Evolutionary conservation across 805 yeast genomes (phyloP).

Genomic region (Pichia membranifaciens): DNA sequence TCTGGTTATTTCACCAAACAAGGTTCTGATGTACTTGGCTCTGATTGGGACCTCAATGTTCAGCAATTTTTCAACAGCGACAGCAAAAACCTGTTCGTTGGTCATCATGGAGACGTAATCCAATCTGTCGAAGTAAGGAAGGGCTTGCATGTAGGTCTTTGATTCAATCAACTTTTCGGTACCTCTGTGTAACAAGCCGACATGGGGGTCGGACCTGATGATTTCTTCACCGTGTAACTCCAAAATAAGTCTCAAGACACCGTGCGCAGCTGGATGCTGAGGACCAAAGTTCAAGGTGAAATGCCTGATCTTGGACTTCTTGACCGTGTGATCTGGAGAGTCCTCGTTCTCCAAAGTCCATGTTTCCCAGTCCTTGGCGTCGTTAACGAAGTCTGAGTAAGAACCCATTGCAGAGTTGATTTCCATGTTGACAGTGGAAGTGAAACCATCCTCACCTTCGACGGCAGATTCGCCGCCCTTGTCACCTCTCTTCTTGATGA

Average conservation of each 20-base stretch:
- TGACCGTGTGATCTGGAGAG: conserved; percentile 32
- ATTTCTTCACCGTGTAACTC: conserved; percentile 88
- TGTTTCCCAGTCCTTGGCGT: conserved; percentile 31
- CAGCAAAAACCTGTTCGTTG: conserved; percentile 76
- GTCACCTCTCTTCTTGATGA: conserved; percentile 27
- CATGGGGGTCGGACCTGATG: conserved; percentile 82
- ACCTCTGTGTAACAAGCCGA: conserved; percentile 82
- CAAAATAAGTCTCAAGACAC: conserved; percentile 78
- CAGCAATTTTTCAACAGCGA: conserved; percentile 79
- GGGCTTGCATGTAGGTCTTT: conserved; percentile 81
- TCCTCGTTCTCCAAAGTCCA: conserved; percentile 33
- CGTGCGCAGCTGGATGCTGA: conserved; percentile 94
- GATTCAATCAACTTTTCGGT: conserved; percentile 84
- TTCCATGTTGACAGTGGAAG: conserved; percentile 25
- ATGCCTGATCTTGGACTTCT: conserved; percentile 61
- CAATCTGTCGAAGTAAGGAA: conserved; percentile 83
- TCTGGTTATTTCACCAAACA: conserved; percentile 85
- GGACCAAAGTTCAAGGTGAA: conserved; percentile 90
- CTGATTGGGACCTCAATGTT: conserved; percentile 82
- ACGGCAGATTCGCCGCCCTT: conserved; percentile 19
- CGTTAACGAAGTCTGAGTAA: conserved; percentile 30
- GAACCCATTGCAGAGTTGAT: conserved; percentile 40
- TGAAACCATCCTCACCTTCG: conserved; percentile 21
- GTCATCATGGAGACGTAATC: conserved; percentile 89
- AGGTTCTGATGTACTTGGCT: conserved; percentile 76